Evolutionary conservation across 2,329 filamentous ascomycete species (phyloP).

Genomic region (Madurella fahalii): DNA sequence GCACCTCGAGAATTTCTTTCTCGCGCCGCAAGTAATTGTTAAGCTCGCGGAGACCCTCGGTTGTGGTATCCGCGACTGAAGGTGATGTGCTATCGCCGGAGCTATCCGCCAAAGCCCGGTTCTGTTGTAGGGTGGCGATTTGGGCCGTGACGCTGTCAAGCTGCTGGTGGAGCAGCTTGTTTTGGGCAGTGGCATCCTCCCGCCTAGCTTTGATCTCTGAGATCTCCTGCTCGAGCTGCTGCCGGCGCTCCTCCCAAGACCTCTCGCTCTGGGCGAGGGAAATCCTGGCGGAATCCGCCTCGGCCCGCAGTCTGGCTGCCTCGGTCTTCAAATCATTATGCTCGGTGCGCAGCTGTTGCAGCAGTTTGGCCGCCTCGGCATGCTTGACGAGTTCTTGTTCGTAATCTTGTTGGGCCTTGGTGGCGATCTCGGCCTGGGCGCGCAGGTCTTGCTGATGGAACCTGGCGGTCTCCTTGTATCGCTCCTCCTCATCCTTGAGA

Average conservation of each 20-base stretch:
- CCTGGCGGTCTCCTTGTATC: conserved; percentile 72
- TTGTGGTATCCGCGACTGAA: conserved; percentile 52
- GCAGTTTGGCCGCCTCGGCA: conserved; percentile 83
- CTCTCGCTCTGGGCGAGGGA: conserved; percentile 75
- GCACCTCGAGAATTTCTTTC: conserved; percentile 97
- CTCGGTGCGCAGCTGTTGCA: conserved; percentile 75
- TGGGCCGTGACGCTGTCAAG: conserved; percentile 79
- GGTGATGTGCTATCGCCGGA: conserved; percentile 51
- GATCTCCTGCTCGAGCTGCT: conserved; percentile 79
- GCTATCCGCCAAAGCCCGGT: conserved; percentile 50
- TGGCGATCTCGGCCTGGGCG: conserved; percentile 87
- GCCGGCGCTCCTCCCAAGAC: conserved; percentile 81
- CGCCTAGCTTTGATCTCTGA: conserved; percentile 71
- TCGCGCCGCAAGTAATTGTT: conserved; percentile 89
- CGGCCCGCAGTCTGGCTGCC: conserved; percentile 67
- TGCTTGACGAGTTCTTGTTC: conserved; percentile 93
- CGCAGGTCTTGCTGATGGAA: conserved; percentile 90
- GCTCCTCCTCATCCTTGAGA: conserved; percentile 78
- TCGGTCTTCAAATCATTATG: conserved; percentile 79
- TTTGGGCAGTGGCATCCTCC: conserved; percentile 83
- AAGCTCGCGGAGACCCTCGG: conserved; percentile 80
- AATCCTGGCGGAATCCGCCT: conserved; percentile 81
- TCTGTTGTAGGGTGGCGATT: conserved; percentile 74
- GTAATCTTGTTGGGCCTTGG: conserved; percentile 90
- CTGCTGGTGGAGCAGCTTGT: conserved; percentile 84